Base-by-base conservation (phyloP, 495 filamentous ascomycete species). In the Penicillium paxilli region DNA sequence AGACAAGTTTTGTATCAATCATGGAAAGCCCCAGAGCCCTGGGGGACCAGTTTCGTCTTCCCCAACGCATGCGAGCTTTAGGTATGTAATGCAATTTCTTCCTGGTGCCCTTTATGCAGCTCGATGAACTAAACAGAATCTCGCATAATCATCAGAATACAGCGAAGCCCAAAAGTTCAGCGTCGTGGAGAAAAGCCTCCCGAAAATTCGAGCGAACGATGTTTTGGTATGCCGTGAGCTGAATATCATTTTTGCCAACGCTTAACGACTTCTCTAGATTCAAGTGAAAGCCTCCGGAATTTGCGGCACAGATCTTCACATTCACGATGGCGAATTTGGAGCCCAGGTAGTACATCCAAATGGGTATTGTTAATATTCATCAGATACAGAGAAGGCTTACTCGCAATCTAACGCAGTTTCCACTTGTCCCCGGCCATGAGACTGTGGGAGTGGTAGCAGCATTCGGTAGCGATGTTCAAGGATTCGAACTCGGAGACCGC, bases 241-340 rank as follows among this genome's bases (percentile, higher is more conserved):
- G 9, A 19, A 19, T 8, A 44, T 21, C 11, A 32, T 12, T 32
- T 49, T n/a, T 38, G 21, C 28, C 24, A n/a, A 37, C 26, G 3
- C 44, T 23, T 20, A 10, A 22, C 22, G 2, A 32, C 16, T 4
- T 37, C 33, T 7, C 33, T 44, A 74, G 74, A 70, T 77, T 65
- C 75, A 76, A 56, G 73, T 77, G 52, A 87, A 87, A 70, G 85
- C 85, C 17, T 87, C 82, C 52, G 85, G 85, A 76, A 83, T 88
- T 52, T 88, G 85, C 50, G 85, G 85, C 53, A 87, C 85, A 47
- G 85, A 83, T 59, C 51, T 77, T 58, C 85, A 87, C 63, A 88
- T 87, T 62, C 84, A 88, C 59, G 83, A 87, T 51, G 81, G 81
- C 57, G 79, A 83, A 64, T 83, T 83, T 57, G 78, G 82, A 65